Conservation (phyloP, 106 monocot species). For the Allium cepa region DNA sequence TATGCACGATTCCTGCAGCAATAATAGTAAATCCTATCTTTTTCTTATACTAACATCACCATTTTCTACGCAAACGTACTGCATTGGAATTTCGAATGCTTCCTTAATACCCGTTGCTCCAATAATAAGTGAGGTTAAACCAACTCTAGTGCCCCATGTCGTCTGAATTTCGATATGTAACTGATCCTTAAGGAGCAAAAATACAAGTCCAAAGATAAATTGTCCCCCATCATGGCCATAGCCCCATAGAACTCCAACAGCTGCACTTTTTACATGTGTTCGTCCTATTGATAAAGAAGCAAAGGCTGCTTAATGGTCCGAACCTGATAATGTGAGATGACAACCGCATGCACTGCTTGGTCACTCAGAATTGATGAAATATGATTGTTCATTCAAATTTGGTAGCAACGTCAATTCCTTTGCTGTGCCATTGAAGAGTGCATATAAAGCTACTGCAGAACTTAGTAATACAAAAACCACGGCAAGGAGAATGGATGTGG, state of each 20-base stretch:
- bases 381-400: too few relatives aligned
- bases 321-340: constrained; percentile 88
- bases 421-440: too few relatives aligned
- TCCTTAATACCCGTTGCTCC: constrained; percentile 85
- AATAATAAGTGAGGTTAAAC: constrained; percentile 71
- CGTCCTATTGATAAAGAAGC: constrained; percentile 90
- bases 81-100: constrained; percentile 34
- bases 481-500: too few relatives aligned
- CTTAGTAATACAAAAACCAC: too few relatives aligned
- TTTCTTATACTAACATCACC: constrained; percentile 45
- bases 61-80: constrained; percentile 35
- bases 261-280: constrained; percentile 72
- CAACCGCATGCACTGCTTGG: constrained; percentile 86
- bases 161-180: too few relatives aligned
- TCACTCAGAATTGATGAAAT: constrained; percentile 46
- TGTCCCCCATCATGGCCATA: constrained; percentile 97
- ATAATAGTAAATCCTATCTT: constrained; percentile 90
- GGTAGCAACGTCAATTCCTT: too few relatives aligned
- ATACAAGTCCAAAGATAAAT: constrained; percentile 79
- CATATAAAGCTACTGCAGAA: too few relatives aligned
- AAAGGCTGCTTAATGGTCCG: constrained; percentile 90
- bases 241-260: constrained; percentile 93
- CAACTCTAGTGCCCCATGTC: constrained; percentile 84
- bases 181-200: constrained; percentile 89
- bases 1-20: constrained; percentile 90